A percentile compares a stretch with the other conserved stretches of the same genome.
phyloP scores from a whole-genome alignment of 2,329 filamentous ascomycete genomes.

The Camptophora hylomeconis region DNA sequence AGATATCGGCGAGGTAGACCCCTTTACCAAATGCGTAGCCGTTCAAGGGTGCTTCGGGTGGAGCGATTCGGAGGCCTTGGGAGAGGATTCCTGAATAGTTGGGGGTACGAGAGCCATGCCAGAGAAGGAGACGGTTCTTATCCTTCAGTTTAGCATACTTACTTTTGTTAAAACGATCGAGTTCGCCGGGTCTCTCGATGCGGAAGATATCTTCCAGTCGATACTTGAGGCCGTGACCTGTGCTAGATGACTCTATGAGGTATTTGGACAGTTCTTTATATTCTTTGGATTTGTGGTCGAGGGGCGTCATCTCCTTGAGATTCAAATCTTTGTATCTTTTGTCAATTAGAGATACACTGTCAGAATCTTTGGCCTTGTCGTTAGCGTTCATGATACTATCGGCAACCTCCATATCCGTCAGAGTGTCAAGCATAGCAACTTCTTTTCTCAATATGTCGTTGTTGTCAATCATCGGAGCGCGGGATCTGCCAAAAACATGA shows the following conservation, averaged over 20 bases:
- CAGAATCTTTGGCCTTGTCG: constrained; percentile 36
- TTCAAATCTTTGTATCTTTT: constrained; percentile 57
- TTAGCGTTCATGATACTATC: constrained; percentile 62
- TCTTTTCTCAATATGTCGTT: constrained; percentile 54
- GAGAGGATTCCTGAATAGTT: constrained; percentile 81
- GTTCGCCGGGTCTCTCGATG: constrained; percentile 65
- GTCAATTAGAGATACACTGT: constrained; percentile 52
- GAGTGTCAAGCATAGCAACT: constrained; percentile 64
- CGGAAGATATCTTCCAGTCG: constrained; percentile 67
- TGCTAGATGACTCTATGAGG: constrained; percentile 51
- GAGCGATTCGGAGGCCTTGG: constrained; percentile 80
- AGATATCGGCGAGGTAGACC: constrained; percentile 78
- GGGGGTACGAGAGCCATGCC: constrained; percentile 73
- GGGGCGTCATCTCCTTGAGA: constrained; percentile 62
- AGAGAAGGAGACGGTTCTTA: constrained; percentile 61
- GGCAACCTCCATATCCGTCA: constrained; percentile 70
- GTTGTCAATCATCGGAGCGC: constrained; percentile 45
- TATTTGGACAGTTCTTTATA: constrained; percentile 54
- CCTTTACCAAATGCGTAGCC: constrained; percentile 89
- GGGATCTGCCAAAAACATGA: constrained; percentile 60
- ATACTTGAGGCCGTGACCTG: constrained; percentile 46
- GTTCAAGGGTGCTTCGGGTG: constrained; percentile 61
- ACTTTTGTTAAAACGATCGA: constrained; percentile 51
- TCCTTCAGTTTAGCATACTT: constrained; percentile 37
- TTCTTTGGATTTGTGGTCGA: constrained; percentile 48